A percentile compares a stretch with the other conserved stretches of the same genome.
Evolutionary conservation across 2,329 filamentous ascomycete genomes (phyloP).

Genomic region (Harringtonia lauricola): DNA sequence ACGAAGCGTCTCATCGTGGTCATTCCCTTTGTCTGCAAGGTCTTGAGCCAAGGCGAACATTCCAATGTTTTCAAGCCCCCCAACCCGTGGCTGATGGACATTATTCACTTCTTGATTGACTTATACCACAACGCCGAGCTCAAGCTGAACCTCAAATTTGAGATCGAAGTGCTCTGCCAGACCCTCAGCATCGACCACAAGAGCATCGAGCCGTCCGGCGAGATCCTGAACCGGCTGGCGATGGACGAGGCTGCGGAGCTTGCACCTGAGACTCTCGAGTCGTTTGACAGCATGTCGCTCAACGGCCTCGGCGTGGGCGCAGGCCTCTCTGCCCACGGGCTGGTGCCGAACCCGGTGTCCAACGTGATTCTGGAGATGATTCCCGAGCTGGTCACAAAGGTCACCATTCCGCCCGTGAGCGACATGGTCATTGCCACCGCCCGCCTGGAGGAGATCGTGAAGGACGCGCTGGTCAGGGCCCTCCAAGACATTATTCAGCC

Average conservation of each 20-base stretch:
- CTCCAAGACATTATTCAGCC: slow-evolving; percentile 95
- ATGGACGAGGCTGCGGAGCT: slow-evolving; percentile 52
- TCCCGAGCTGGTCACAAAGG: slow-evolving; percentile 69
- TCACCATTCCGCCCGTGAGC: slow-evolving; percentile 72
- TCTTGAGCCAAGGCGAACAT: slow-evolving; percentile 70
- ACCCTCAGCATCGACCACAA: slow-evolving; percentile 88
- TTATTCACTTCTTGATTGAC: slow-evolving; percentile 81
- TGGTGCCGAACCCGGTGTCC: slow-evolving; percentile 70
- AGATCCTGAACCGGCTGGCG: slow-evolving; percentile 66
- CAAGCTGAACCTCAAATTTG: slow-evolving; percentile 95
- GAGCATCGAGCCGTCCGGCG: slow-evolving; percentile 74
- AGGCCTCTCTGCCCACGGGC: slow-evolving; percentile 28
- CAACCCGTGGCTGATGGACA: slow-evolving; percentile 97
- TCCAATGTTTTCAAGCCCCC: slow-evolving; percentile 88
- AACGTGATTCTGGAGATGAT: slow-evolving; percentile 65
- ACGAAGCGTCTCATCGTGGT: slow-evolving; percentile 84
- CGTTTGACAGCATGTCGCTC: slow-evolving; percentile 72
- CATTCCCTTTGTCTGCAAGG: slow-evolving; percentile 96
- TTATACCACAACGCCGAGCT: slow-evolving; percentile 87
- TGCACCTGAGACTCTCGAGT: slow-evolving; percentile 59
- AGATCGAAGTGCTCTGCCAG: slow-evolving; percentile 95
- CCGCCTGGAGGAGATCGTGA: slow-evolving; percentile 66
- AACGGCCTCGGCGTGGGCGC: slow-evolving; percentile 53
- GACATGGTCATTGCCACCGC: slow-evolving; percentile 65
- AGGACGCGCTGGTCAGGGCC: slow-evolving; percentile 75